Conservation (phyloP, 768 basidiomycete species). For the Leccinum pellstonianum region DNA sequence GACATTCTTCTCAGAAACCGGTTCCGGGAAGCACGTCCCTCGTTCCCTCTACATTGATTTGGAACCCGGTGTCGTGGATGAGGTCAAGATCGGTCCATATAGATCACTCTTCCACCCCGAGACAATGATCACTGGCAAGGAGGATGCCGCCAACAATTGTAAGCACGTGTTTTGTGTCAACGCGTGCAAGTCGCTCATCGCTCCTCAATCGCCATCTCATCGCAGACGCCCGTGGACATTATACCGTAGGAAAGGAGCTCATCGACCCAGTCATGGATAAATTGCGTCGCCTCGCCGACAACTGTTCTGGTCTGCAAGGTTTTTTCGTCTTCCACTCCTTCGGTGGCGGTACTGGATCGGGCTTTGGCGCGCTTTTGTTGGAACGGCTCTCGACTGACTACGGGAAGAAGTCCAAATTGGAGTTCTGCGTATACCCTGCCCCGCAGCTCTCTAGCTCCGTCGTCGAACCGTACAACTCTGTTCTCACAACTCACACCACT, state of each 20-base stretch:
- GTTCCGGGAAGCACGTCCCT: constrained; percentile 93
- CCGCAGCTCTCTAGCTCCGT: constrained; percentile 93
- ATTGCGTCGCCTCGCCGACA: constrained; percentile 94
- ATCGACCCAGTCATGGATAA: constrained; percentile 98
- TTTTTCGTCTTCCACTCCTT: constrained; percentile 99
- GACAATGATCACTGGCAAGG: constrained; percentile 95
- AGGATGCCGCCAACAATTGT: constrained; percentile 99
- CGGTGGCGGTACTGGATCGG: constrained; percentile 98
- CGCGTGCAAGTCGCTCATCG: constrained; percentile 9
- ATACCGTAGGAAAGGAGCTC: constrained; percentile 98
- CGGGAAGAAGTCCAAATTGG: constrained; percentile 98
- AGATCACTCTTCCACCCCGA: constrained; percentile 96
- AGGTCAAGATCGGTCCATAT: constrained; percentile 90
- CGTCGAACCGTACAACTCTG: constrained; percentile 98
- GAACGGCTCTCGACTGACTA: constrained; percentile 98
- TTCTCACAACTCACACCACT: constrained; percentile 97
- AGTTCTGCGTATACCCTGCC: constrained; percentile 97
- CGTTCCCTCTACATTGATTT: constrained; percentile 95
- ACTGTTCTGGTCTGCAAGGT: constrained; percentile 96
- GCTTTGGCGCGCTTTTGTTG: constrained; percentile 95
- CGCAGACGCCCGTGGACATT: constrained; percentile 96
- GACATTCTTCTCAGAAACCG: constrained; percentile 97
- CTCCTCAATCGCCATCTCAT: constrained; percentile 8
- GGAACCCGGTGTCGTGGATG: constrained; percentile 94
- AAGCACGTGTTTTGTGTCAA: constrained; percentile 29